Base-by-base conservation (phyloP, 345 rosid genomes). In the Arabidopsis arenosa region DNA sequence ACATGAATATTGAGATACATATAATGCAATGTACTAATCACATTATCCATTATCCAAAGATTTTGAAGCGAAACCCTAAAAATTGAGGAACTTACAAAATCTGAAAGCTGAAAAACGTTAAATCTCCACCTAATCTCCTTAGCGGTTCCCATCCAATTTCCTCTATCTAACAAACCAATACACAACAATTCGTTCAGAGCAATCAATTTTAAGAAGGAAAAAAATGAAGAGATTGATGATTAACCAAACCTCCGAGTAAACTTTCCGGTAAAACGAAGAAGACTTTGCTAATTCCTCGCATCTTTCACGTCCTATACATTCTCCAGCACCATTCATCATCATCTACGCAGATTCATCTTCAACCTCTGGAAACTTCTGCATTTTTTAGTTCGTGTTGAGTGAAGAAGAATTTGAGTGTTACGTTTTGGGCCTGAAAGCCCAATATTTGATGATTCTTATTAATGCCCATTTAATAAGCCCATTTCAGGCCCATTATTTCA, bases 71-170 rank as follows among this genome's bases (percentile, higher is more conserved):
- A 23, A 47, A 28, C 63, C 44, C 51, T 47, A 45, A 44, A 10
- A 35, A 2, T 11, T 70, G 0, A n/a, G 65, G 48, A 75, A 48
- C 92, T 85, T 83, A 90, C 98, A 45, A 23, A 75, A 84, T 58
- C 36, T 86, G 89, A 72, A 93, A 89, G 75, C 87, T 84, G 70
- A 90, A 84, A 75, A 80, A 82, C 26, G 72, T 82, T 28, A 89
- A 60, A 81, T 90, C 91, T 67, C 83, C 87, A 59, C 80, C 80
- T 65, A 86, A 69, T 52, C 79, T 77, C 43, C 82, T 81, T 17
- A 90, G 78, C 60, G 85, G 83, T 67, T 86, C 93, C 96, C 96
- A 90, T 73, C 98, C 98, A 76, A 90, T 68, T 74, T 93, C 96
- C 73, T 90, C 98, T 57, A 90, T 85, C 96, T 93, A 86, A 55